Evolutionary conservation across 2,329 filamentous ascomycete species (phyloP), one percentile per base, ranked within the genome.

Genomic region (Fusarium aywerte): DNA sequence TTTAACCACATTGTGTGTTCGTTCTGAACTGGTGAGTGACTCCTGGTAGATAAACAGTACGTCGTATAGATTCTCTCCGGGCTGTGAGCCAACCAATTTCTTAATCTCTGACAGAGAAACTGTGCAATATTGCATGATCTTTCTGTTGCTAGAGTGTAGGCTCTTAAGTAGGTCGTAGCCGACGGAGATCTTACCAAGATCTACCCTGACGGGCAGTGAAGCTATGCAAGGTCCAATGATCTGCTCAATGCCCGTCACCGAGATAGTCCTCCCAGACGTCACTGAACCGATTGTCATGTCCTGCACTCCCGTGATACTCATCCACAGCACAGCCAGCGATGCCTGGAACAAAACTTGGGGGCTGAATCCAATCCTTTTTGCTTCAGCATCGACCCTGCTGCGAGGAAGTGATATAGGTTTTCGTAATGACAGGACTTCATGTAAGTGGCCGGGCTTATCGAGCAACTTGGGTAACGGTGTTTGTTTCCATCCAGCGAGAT

Each of bases 1-100:
- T 11, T 73, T 76, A 0, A 95, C 80, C 3, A 75, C 33, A 4
- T 76, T 69, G 2, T 29, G 65, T 18, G 39, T 50, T 49, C 25
- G 65, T 71, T 69, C 70, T 79, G 73, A 80, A 78, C 73, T 74
- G 4, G 69, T 66, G 2, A 90, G 80, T 0, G 89, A 91, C 73
- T 97, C 90, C 71, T 97, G 94, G 83, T 94, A 97, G 0, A 94
- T 89, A 71, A 97, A 90, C 0, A 97, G 80, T 1, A 89, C 84
- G 68, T 97, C 92, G 69, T 95, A 97, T 0, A 97, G 77, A 2
- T 79, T 78, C 36, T 87, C 83, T 1, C 84, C 81, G 1, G 87
- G 81, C 27, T 83, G 78, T 1, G 90, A 62, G 0, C 83, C 85
- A 4, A 84, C 85, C 2, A 84, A 77, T 67, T 85, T 87, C 71